Base-by-base conservation (phyloP, 2,329 filamentous ascomycete species). In the Chaetomiaceae sp. region DNA sequence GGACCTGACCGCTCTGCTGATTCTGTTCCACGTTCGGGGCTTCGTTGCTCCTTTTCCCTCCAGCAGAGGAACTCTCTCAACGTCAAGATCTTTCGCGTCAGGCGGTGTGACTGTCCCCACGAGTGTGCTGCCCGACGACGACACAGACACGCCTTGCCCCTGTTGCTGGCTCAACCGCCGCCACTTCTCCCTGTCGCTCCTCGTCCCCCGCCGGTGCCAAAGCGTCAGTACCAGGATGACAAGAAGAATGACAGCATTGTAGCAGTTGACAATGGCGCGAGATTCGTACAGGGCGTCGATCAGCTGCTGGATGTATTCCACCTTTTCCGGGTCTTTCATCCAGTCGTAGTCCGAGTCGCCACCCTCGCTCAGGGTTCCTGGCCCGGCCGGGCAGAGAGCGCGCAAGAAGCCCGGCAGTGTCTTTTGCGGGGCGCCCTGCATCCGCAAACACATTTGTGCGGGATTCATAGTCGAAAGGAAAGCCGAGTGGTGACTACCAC, bases 21-120 rank as follows among this genome's bases (percentile, higher is more conserved):
- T 6, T 19, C 20, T 3, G 14, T 23, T 40, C 19, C 38, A n/a
- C 27, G 15, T 53, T 12, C 23, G 20, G 6, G 22, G 14, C 6
- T 14, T 39, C 4, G 20, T 23, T 7, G 25, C 17, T 25, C 39
- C 47, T 23, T 22, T 33, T 9, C 33, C 22, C 19, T 43, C 34
- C 14, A 72, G 59, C 5, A 73, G 61, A 3, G 71, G 71, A 29
- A 67, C 63, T 4, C 66, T 63, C 56, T 74, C 72, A 7, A 71
- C 23, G 20, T 73, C 71, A 12, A 56, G 22, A 31, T 62, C 55
- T 51, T 69, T 67, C 4, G 56, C 54, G 4, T 50, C 43, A 8
- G 60, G 56, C 2, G 66, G 68, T 7, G 65, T 65, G 14, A 59
- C 40, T 0, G 58, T 61, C 4, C 64, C 66, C 0, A 63, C 56